Evolutionary conservation across 1,284 basidiomycete species (phyloP).

Genomic region (Trametes pubescens): DNA sequence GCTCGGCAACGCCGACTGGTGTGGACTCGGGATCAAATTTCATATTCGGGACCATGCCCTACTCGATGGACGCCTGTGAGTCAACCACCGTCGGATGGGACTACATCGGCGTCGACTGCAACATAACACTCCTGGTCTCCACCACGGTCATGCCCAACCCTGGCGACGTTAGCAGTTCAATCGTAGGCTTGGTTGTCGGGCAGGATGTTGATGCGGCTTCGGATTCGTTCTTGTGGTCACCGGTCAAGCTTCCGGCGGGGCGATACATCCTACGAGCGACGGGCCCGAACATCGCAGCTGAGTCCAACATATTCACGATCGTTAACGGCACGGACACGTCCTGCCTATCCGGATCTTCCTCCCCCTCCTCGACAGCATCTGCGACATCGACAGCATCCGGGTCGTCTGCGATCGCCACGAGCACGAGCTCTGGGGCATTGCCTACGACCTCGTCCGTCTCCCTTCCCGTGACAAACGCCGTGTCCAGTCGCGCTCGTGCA

Average conservation of each 20-base stretch:
- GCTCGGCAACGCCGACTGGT: not conserved
- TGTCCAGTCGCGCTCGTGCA: constrained; percentile 30
- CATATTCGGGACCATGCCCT: not conserved
- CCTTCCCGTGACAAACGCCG: not conserved
- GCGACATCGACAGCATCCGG: not conserved
- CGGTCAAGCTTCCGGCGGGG: constrained; percentile 37
- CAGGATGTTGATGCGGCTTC: constrained; percentile 21
- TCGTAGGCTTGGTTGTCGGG: constrained; percentile 10
- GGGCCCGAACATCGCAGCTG: not conserved
- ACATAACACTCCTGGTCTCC: constrained; percentile 9
- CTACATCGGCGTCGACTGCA: constrained; percentile 24
- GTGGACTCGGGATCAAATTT: not conserved
- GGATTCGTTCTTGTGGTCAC: constrained; percentile 31
- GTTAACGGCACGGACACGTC: constrained; percentile 31
- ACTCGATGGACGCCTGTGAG: constrained; percentile 27
- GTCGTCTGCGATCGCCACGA: not conserved
- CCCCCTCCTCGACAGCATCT: constrained; percentile 14
- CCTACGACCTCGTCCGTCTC: constrained; percentile 14
- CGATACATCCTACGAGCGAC: constrained; percentile 34
- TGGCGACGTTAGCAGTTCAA: not conserved
- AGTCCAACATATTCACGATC: constrained; percentile 35
- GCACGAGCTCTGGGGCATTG: not conserved
- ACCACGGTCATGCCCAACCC: not conserved
- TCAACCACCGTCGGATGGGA: constrained; percentile 32
- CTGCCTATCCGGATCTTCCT: constrained; percentile 23